These are phyloP conservation scores for Kockiozyma suomiensis DNA, from an alignment of 805 yeast genomes.

Conservation along the genomic window DNA sequence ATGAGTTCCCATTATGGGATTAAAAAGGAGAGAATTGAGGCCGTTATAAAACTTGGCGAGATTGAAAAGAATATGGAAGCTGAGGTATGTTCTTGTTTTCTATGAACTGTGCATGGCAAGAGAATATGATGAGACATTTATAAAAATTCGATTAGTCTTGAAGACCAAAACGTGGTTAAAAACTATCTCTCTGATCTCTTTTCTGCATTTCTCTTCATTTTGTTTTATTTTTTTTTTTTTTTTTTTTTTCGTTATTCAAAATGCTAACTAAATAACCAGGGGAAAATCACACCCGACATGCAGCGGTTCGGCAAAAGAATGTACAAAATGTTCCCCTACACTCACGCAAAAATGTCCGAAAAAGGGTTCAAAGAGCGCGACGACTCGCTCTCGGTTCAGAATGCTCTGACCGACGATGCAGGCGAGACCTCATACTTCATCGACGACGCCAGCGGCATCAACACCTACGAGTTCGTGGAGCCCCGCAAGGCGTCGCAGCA, in stretches of 20 bases:
- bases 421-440: background rate
- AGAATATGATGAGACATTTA: constrained; percentile 52
- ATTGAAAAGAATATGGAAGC: constrained; percentile 66
- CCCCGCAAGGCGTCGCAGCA: constrained; percentile 73
- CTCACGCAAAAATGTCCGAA: constrained; percentile 35
- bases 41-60: constrained; percentile 67
- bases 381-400: background rate
- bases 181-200: constrained; percentile 37
- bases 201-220: background rate
- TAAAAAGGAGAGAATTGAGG: constrained; percentile 85
- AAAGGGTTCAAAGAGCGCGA: constrained; percentile 4
- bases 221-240: constrained; percentile 40
- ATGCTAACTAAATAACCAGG: constrained; percentile 41
- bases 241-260: background rate
- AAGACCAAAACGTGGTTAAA: constrained; percentile 67
- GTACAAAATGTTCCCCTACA: constrained; percentile 82
- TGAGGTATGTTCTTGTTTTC: constrained; percentile 53
- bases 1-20: constrained; percentile 78
- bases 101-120: constrained; percentile 12
- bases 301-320: constrained; percentile 60
- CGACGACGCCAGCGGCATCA: background rate
- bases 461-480: constrained; percentile 33
- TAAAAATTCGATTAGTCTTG: constrained; percentile 71
- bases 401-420: background rate
- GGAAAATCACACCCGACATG: constrained; percentile 58